These are phyloP conservation scores for Ogataea hybrid DNA, from an alignment of 1,139 yeast species.

Conservation along the genomic window DNA sequence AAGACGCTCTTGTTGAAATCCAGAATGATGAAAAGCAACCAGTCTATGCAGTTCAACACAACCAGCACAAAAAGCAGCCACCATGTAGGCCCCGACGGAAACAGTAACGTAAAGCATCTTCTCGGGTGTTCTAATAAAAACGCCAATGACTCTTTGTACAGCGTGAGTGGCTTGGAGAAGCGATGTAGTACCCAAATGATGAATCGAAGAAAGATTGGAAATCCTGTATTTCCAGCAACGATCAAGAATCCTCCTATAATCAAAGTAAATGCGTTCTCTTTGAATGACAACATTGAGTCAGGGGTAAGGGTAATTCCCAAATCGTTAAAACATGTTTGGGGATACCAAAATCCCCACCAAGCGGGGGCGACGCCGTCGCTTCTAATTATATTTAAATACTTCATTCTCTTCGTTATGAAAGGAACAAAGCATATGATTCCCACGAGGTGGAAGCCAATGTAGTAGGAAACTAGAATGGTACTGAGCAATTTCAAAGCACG, in stretches of 20 bases:
- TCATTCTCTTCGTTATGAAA: conserved; percentile 50
- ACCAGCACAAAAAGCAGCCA: conserved; percentile 80
- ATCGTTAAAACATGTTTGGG: conserved; percentile 77
- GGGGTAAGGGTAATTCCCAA: conserved; percentile 80
- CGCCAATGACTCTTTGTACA: conserved; percentile 72
- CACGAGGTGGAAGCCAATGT: conserved; percentile 70
- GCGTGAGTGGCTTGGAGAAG: conserved; percentile 62
- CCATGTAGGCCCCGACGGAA: conserved; percentile 94
- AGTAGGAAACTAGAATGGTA: conserved; percentile 62
- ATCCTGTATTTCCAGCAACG: conserved; percentile 90
- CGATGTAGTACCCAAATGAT: conserved; percentile 78
- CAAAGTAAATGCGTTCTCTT: conserved; percentile 60
- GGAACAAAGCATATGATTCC: conserved; percentile 60
- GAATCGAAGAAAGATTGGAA: conserved; percentile 77
- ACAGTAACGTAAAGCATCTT: conserved; percentile 88
- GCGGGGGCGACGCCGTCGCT: conserved; percentile 63
- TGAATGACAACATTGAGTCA: conserved; percentile 70
- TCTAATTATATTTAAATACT: conserved; percentile 44
- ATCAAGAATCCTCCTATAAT: conserved; percentile 65
- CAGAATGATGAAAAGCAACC: conserved; percentile 73
- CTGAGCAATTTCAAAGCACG: conserved; percentile 79
- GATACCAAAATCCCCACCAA: conserved; percentile 93
- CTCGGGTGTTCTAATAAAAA: conserved; percentile 94
- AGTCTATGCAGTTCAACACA: conserved; percentile 70
- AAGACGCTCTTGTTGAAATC: conserved; percentile 59